Evolutionary conservation across 345 rosid species (phyloP).

Genomic region (Hibiscus tridactylites): DNA sequence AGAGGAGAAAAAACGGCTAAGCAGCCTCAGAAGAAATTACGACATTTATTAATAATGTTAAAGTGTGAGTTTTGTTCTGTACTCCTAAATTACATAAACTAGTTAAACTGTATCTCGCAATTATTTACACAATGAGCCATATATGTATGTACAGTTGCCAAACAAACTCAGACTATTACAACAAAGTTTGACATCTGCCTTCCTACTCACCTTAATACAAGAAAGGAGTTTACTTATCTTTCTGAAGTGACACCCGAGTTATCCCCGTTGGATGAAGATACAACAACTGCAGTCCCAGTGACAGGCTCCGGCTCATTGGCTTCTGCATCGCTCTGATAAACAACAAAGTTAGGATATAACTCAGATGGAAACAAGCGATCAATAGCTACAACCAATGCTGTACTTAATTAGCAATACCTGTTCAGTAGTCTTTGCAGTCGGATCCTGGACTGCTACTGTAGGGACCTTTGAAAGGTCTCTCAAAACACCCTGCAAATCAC

Average conservation of each 20-base stretch:
- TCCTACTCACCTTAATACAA: not conserved
- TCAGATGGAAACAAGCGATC: not conserved
- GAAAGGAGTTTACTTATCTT: conserved; percentile 2
- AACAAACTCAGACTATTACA: conserved; percentile 4
- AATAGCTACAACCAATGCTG: not conserved
- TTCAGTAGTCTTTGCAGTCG: conserved; percentile 17
- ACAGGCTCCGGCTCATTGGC: conserved; percentile 14
- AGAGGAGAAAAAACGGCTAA: not conserved
- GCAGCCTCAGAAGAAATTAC: not conserved
- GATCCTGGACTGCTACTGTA: conserved; percentile 9
- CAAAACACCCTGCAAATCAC: conserved; percentile 29
- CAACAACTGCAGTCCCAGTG: conserved; percentile 1
- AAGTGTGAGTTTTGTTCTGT: not conserved
- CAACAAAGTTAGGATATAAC: not conserved
- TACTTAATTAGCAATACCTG: conserved; percentile 13
- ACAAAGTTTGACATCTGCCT: conserved; percentile 13
- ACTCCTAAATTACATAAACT: conserved; percentile 1
- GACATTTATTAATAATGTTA: not conserved
- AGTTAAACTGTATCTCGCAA: not conserved
- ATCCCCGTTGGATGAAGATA: conserved; percentile 20
- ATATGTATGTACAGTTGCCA: conserved; percentile 11
- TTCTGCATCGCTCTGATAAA: conserved; percentile 17
- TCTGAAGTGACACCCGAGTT: conserved; percentile 17
- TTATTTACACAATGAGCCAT: conserved; percentile 3
- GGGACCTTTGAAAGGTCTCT: conserved; percentile 29